Evolutionary conservation across 306 rosid species (phyloP).

Genomic region (Arachis stenosperma): DNA sequence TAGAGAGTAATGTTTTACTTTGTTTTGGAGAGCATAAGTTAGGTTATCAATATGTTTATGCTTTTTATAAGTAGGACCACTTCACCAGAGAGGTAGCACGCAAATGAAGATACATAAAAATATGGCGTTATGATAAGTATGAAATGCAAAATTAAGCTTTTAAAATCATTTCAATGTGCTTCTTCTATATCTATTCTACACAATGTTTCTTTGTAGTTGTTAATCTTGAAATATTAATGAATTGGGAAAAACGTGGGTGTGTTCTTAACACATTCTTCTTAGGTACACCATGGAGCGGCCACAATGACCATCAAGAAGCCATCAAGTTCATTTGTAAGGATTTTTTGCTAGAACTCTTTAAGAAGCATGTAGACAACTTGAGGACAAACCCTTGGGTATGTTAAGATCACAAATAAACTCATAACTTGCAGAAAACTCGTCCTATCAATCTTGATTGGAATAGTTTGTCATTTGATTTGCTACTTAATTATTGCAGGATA

Average conservation of each 20-base stretch:
- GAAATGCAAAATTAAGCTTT: not conserved
- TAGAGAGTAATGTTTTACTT: too few species aligned
- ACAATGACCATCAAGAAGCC: constrained; percentile 88
- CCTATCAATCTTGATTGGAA: constrained; percentile 23
- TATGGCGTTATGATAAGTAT: too few species aligned
- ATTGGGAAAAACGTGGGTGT: constrained; percentile 14
- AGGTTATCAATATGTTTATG: too few species aligned
- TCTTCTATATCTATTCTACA: constrained; percentile 1
- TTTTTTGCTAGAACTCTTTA: constrained; percentile 96
- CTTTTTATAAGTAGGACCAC: too few species aligned
- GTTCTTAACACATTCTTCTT: constrained; percentile 9
- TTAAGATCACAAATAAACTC: constrained; percentile 32
- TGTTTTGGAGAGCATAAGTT: too few species aligned
- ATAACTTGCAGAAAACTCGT: not conserved
- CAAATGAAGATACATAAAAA: not conserved
- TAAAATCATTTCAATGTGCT: not conserved
- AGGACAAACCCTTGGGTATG: constrained; percentile 90
- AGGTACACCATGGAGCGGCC: constrained; percentile 97
- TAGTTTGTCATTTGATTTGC: constrained; percentile 16
- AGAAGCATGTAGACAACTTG: constrained; percentile 97
- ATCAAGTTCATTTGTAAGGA: constrained; percentile 98
- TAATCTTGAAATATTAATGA: constrained; percentile 5
- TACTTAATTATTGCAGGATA: constrained; percentile 60
- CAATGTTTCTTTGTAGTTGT: constrained; percentile 11
- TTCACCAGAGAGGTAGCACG: not conserved